phyloP scores from a whole-genome alignment of 2,329 filamentous ascomycete genomes.

The Stachybotrys elegans region DNA sequence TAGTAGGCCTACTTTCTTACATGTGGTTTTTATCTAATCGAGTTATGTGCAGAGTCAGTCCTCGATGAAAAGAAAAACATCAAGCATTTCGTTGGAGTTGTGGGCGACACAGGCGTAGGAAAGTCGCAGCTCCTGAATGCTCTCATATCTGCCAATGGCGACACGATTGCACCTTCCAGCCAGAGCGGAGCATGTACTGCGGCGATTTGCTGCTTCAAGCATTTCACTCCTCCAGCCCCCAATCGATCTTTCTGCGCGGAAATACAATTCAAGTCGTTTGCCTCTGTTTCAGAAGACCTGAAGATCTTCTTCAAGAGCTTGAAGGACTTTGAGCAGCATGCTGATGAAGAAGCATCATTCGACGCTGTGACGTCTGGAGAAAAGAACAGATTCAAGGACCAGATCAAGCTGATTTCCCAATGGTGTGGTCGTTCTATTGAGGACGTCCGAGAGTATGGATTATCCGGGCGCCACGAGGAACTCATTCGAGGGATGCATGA shows the following conservation, averaged over 20 bases:
- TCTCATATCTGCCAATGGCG: constrained; percentile 1
- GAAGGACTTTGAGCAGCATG: constrained; percentile 1
- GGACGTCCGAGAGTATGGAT: constrained; percentile 2
- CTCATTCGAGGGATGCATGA: background rate
- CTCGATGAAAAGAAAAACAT: background rate
- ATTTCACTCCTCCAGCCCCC: background rate
- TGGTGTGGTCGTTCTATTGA: constrained; percentile 8
- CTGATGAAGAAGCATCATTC: background rate
- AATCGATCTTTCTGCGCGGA: background rate
- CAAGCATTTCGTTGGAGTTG: background rate
- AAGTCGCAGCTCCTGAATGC: constrained; percentile 12
- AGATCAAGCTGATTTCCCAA: constrained; percentile 3
- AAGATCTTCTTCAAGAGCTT: constrained; percentile 5
- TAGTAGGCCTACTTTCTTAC: background rate
- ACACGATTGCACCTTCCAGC: constrained; percentile 10
- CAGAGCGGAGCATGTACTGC: constrained; percentile 13
- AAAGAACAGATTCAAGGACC: background rate
- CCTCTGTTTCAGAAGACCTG: constrained; percentile 10
- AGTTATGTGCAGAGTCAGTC: background rate
- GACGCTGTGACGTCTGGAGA: background rate
- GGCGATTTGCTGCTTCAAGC: constrained; percentile 10
- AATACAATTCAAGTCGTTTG: constrained; percentile 9
- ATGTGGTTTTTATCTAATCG: no score
- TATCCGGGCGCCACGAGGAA: background rate
- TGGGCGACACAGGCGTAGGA: constrained; percentile 12